Conservation (phyloP, 805 yeast genomes). For the Vanderwaltozyma tropicalis region DNA sequence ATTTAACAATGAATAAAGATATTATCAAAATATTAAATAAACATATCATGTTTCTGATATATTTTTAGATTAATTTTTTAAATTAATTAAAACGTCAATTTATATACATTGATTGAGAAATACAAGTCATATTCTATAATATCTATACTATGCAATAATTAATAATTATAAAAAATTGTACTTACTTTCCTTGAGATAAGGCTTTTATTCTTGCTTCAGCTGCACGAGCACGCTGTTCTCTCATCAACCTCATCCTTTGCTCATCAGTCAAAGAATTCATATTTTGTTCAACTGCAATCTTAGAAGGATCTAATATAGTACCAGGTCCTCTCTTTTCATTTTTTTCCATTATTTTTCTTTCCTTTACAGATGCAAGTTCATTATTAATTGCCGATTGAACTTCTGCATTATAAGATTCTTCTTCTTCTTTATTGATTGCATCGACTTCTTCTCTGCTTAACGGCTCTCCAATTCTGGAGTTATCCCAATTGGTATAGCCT, state of each 20-base stretch:
- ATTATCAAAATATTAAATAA: too few relatives aligned
- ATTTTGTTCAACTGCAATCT: constrained; percentile 30
- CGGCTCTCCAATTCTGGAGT: constrained; percentile 53
- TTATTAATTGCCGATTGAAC: constrained; percentile 22
- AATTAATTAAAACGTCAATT: too few relatives aligned
- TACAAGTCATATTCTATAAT: not conserved
- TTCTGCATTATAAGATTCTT: constrained; percentile 33
- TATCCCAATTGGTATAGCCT: constrained; percentile 54
- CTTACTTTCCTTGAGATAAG: not conserved
- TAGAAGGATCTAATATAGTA: constrained; percentile 21
- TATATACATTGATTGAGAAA: too few relatives aligned
- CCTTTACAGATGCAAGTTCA: constrained; percentile 22
- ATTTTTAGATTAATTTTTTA: too few relatives aligned
- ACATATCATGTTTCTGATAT: too few relatives aligned
- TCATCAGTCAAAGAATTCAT: constrained; percentile 58
- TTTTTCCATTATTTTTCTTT: constrained; percentile 12
- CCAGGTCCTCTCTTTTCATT: constrained; percentile 31
- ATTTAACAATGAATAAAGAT: too few relatives aligned
- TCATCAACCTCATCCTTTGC: constrained; percentile 68
- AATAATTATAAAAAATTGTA: too few relatives aligned
- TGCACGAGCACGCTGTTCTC: constrained; percentile 93
- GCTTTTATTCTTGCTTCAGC: constrained; percentile 74
- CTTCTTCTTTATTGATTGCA: constrained; percentile 30
- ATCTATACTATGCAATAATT: not conserved
- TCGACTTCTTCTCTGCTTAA: constrained; percentile 48